Conservation (phyloP, 441 rosid genomes). For the Iberis amara region DNA sequence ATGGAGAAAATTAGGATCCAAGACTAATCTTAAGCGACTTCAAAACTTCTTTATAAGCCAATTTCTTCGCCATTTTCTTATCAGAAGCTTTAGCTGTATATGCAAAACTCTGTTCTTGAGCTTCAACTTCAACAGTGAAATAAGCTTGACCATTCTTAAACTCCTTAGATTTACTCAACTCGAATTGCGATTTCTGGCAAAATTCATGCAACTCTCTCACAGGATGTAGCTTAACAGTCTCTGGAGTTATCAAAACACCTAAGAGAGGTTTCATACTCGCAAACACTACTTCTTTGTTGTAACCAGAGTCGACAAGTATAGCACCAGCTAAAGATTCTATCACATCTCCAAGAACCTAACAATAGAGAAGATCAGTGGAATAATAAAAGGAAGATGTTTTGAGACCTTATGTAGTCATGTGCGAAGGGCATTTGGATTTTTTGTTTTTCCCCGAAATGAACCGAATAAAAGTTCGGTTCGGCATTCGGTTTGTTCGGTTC, state of each 20-base stretch:
- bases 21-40: conserved; percentile 37
- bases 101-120: conserved; percentile 33
- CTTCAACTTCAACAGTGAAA: conserved; percentile 43
- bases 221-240: conserved; percentile 55
- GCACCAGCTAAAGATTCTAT: conserved; percentile 90
- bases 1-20: neutral
- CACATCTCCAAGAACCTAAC: conserved; percentile 86
- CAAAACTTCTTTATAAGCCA: conserved; percentile 56
- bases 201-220: conserved; percentile 54
- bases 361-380: no score
- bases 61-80: conserved; percentile 46
- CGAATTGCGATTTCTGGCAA: conserved; percentile 44
- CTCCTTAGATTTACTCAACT: conserved; percentile 21
- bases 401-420: no score
- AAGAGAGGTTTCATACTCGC: conserved; percentile 58
- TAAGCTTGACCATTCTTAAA: conserved; percentile 28
- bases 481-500: no score
- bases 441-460: no score
- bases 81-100: conserved; percentile 40
- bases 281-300: conserved; percentile 52
- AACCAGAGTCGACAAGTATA: conserved; percentile 71
- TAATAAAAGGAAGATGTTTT: neutral
- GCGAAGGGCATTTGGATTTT: no score
- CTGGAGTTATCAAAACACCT: conserved; percentile 68
- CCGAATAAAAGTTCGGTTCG: no score